Base-by-base conservation (phyloP, 2,329 filamentous ascomycete genomes). In the Colletotrichum trifolii region DNA sequence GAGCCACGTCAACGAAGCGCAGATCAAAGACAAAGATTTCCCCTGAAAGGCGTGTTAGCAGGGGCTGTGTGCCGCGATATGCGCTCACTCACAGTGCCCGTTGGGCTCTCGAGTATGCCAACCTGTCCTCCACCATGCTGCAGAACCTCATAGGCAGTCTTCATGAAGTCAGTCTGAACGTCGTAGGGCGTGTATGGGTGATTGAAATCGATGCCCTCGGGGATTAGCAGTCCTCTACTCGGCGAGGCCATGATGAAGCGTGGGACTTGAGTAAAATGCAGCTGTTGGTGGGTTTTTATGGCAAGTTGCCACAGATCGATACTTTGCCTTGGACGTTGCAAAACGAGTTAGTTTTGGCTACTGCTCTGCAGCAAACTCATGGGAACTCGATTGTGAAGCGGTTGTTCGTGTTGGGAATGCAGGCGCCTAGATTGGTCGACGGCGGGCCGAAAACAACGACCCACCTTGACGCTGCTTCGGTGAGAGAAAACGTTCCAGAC, bases 91-190 rank as follows among this genome's bases (percentile, higher is more conserved):
- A 85, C 85, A 67, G 88, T 91, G 76, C 94, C 94, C 46, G 94
- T 97, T n/a, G 94, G 94, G 49, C 93, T 97, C 74, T 97, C 94
- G 49, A 97, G 89, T 47, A 97, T 94, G 36, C 92, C 94, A 50
- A 97, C 84, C 73, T 94, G 92, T 8, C 92, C 90, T 46, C 91
- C 77, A 5, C 86, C 86, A 33, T 73, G 73, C 70, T 96, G 89
- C 34, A 97, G 86, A 66, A 93, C 92, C 54, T 87, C 79, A 74
- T 97, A 97, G 6, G 96, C 85, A 1, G 91, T 86, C 69, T 84
- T 88, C 94, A 97, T 97, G 73, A 97, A 96, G 70, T 95, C 83
- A 48, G 90, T 83, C 73, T 97, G 94, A 47, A 97, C 96, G 56
- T 91, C 86, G 76, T 97, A 97, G 0, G 94, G 94, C 36, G 88